A percentile compares a stretch with the other conserved stretches of the same genome.
phyloP scores from a whole-genome alignment of 139 green algal genomes.

The Ostreobium quekettii region DNA sequence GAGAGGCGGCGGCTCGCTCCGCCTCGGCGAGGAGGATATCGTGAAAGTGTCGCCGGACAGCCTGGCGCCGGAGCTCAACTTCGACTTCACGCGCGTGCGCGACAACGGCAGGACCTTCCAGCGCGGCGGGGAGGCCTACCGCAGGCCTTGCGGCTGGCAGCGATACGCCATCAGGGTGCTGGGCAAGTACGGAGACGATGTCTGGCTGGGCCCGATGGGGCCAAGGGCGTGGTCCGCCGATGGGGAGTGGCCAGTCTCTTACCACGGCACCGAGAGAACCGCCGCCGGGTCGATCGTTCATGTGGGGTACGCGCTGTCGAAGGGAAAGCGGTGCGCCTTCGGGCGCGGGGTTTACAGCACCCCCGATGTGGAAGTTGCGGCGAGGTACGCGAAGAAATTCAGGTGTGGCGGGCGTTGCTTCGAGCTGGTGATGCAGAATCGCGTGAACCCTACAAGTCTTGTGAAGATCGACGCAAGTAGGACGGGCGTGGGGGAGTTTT shows the following conservation, averaged over 20 bases:
- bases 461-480: neutral
- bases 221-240: neutral
- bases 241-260: constrained; percentile 10
- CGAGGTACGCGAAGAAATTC: constrained; percentile 2
- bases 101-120: constrained; percentile 14
- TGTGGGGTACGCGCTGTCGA: neutral
- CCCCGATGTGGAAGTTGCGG: neutral
- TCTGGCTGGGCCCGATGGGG: neutral
- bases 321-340: neutral
- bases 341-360: constrained; percentile 3
- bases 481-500: neutral
- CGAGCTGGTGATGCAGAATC: neutral
- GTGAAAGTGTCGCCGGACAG: neutral
- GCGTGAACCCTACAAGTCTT: neutral
- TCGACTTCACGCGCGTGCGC: constrained; percentile 18
- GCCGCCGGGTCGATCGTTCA: constrained; percentile 1
- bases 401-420: neutral
- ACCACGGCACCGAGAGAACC: neutral
- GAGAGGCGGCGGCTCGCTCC: constrained; percentile 33
- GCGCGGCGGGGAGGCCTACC: constrained; percentile 2
- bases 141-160: constrained; percentile 20
- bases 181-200: constrained; percentile 4
- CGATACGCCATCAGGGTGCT: neutral
- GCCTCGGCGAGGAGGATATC: no score
- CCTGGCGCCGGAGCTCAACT: constrained; percentile 6